Evolutionary conservation across 495 filamentous ascomycete species (phyloP).

Genomic region (Aspergillus heteromorphus): DNA sequence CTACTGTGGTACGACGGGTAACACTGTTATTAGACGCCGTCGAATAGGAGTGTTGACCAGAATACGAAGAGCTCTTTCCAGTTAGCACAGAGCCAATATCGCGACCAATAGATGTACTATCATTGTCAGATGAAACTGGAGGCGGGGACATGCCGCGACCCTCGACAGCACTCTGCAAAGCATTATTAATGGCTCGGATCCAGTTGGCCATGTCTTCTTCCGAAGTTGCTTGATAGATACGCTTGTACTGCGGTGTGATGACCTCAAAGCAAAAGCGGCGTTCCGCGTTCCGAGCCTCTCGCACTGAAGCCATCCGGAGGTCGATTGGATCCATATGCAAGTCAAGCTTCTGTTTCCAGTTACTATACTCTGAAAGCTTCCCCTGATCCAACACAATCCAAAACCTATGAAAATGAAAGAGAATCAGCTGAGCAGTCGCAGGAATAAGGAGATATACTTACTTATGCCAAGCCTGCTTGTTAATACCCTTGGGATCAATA

Average conservation of each 20-base stretch:
- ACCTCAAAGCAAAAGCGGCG: conserved; percentile 97
- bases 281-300: conserved; percentile 90
- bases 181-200: conserved; percentile 97
- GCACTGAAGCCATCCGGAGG: conserved; percentile 90
- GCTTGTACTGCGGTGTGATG: conserved; percentile 93
- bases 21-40: conserved; percentile 50
- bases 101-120: conserved; percentile 54
- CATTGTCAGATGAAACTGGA: conserved; percentile 37
- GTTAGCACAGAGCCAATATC: conserved; percentile 90
- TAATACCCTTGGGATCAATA: conserved; percentile 88
- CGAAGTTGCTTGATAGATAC: conserved; percentile 95
- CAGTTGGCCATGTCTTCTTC: conserved; percentile 97
- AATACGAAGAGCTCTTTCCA: conserved; percentile 82
- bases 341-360: conserved; percentile 97
- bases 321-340: conserved; percentile 98
- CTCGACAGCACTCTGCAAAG: conserved; percentile 91
- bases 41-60: conserved; percentile 51
- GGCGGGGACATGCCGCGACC: conserved; percentile 54
- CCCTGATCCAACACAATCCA: conserved; percentile 98
- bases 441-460: conserved; percentile 45
- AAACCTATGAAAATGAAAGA: conserved; percentile 53
- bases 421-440: conserved; percentile 9
- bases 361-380: conserved; percentile 94
- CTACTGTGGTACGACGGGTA: conserved; percentile 82
- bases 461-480: conserved; percentile 99